Evolutionary conservation across 2,329 filamentous ascomycete genomes (phyloP), one percentile per base, ranked within the genome.

Genomic region (Grosmannia serpens): DNA sequence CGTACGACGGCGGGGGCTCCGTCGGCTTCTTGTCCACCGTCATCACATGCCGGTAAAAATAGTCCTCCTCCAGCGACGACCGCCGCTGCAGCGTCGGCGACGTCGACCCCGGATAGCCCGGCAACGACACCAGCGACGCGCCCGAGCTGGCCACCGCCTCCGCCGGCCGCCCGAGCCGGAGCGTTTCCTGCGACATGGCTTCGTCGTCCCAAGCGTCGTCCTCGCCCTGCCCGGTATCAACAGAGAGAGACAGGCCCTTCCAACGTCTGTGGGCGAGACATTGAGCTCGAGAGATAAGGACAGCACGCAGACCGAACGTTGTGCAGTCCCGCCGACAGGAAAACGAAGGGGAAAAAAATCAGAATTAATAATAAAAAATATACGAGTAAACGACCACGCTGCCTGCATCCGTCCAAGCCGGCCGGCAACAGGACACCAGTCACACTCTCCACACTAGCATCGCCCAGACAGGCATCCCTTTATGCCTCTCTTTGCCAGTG

Each of bases 21-120:
- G 74, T 74, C 64, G 74, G 75, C 62, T 70, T 69, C 49, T 66
- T 66, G n/a, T 70, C 66, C 52, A 69, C 71, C 38, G 73, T 77
- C 75, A 81, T 78, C 67, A 80, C 70, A 63, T 74, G 71, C 58
- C 77, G 76, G 65, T 81, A 81, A 65, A 76, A 74, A 65, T 77
- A 70, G 65, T 81, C 77, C 70, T 81, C 77, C 67, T 81, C 78
- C 71, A 80, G 78, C 55, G 78, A 81, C 65, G 78, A 73, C 67
- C 74, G 71, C 60, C 70, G 67, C 62, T 69, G 71, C 70, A 71
- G 69, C 65, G 68, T 67, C 66, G 65, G 63, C 64, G 29, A 2
- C 41, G 57, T 15, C 20, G 20, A 7, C n/a, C 41, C 15, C 27
- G 58, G 2, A 54, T 13, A 29, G 3, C 24, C 53, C 38, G 59